A percentile compares a stretch with the other conserved stretches of the same genome.
phyloP scores from a whole-genome alignment of 345 rosid genomes.

The Triadica sebifera region DNA sequence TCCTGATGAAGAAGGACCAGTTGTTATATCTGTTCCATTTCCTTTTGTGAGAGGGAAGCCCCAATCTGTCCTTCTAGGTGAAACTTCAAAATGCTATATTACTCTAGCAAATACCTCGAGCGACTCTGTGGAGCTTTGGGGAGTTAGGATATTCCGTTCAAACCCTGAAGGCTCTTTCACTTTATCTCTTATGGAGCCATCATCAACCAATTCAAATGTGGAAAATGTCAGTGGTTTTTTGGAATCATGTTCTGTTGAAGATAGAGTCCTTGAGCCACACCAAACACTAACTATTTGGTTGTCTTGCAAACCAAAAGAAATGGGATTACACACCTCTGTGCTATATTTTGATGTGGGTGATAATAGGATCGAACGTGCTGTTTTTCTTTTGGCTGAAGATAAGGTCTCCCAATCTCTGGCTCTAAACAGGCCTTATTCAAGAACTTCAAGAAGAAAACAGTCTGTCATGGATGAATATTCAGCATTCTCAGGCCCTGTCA shows the following conservation, averaged over 20 bases:
- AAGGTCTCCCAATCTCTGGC: conserved; percentile 62
- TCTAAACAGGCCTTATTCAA: conserved; percentile 52
- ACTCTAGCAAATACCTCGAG: no score
- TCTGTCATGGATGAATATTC: conserved; percentile 22
- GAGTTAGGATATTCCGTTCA: no score
- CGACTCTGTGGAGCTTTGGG: no score
- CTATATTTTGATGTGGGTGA: conserved; percentile 54
- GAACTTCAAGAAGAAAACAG: conserved; percentile 45
- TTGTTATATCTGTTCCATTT: conserved; percentile 67
- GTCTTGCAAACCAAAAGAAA: conserved; percentile 62
- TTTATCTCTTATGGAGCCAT: conserved; percentile 72
- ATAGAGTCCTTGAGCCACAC: conserved; percentile 69
- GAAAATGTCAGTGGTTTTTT: conserved; percentile 35
- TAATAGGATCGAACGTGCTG: conserved; percentile 65
- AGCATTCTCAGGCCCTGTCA: no score
- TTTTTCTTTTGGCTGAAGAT: conserved; percentile 75
- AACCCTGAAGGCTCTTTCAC: conserved; percentile 37
- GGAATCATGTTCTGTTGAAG: conserved; percentile 55
- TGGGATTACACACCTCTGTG: conserved; percentile 66
- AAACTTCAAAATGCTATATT: conserved; percentile 40
- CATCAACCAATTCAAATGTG: conserved; percentile 28
- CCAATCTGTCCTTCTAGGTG: conserved; percentile 50
- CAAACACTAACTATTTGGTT: conserved; percentile 65
- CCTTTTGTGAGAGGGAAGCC: conserved; percentile 63
- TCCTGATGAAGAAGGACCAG: conserved; percentile 54